These are phyloP conservation scores for Orbilia quercus DNA, from an alignment of 2,329 filamentous ascomycete species.

Conservation along the genomic window DNA sequence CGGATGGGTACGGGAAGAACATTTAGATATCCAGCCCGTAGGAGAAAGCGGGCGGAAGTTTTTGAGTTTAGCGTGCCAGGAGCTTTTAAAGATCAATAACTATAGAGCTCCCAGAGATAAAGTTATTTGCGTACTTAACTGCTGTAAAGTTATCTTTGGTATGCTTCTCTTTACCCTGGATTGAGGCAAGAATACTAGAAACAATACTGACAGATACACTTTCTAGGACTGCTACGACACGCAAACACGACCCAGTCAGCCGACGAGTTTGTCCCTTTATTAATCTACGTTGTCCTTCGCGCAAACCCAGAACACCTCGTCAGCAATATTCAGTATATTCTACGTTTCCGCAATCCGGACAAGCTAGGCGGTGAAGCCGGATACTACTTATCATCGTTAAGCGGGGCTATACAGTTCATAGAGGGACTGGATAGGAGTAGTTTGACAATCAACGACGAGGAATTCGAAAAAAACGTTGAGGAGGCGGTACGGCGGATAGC, in stretches of 20 bases:
- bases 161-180: slow-evolving; percentile 60
- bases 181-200: neutral
- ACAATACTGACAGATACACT: neutral
- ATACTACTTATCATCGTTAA: slow-evolving; percentile 94
- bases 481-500: slow-evolving; percentile 94
- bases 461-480: slow-evolving; percentile 97
- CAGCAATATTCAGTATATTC: slow-evolving; percentile 97
- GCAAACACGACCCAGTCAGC: slow-evolving; percentile 93
- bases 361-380: slow-evolving; percentile 97
- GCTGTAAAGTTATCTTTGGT: slow-evolving; percentile 99
- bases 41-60: slow-evolving; percentile 89
- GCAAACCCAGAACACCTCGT: slow-evolving; percentile 95
- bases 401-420: slow-evolving; percentile 91
- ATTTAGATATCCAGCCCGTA: slow-evolving; percentile 88
- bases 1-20: slow-evolving; percentile 90
- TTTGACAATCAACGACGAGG: slow-evolving; percentile 90
- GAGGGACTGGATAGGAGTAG: slow-evolving; percentile 95
- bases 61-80: slow-evolving; percentile 79
- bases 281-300: slow-evolving; percentile 95
- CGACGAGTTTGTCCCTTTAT: slow-evolving; percentile 91
- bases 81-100: slow-evolving; percentile 93
- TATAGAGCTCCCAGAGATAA: slow-evolving; percentile 98
- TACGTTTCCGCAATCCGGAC: slow-evolving; percentile 96
- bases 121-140: slow-evolving; percentile 97
- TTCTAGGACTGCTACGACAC: slow-evolving; percentile 82